Base-by-base conservation (phyloP, 129 eudicot species). In the Saussurea involucrata region DNA sequence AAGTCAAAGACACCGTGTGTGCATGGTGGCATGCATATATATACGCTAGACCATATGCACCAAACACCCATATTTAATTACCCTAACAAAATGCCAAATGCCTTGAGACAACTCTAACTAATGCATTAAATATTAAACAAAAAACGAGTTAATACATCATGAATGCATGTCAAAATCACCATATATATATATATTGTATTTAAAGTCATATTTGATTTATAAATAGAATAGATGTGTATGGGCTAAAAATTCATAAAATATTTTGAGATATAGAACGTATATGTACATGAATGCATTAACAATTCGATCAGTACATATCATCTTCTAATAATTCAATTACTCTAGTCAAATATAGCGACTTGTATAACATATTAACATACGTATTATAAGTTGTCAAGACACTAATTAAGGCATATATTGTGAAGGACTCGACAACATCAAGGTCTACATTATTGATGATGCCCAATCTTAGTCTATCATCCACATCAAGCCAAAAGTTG, bases 11-110 rank as follows among this genome's bases (percentile, higher is more conserved):
- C n/a, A 74, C 17, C 70, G 80, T 66, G 79, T 80, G 68, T 67
- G 75, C 49, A 55, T 74, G 71, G 79, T 80, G 84, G 80, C 80
- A 74, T n/a, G n/a, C n/a, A n/a, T n/a, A n/a, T n/a, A n/a, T 66
- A 36, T 74, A 68, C 63, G 11, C 65, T 37, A 53, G 20, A 40
- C 71, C 64, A 75, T 63, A 63, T 75, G 32, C 73, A 60, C 32
- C 75, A 68, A 55, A 11, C 15, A 37, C n/a, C 18, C 44, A 25
- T 34, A 33, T 78, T 76, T 76, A 68, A 77, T 44, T 53, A 33
- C 67, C 22, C 25, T 8, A 68, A 68, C n/a, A 18, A 27, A 77
- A 55, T n/a, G 63, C 29, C 81, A 29, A 29, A 53, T 46, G 32
- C 18, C 44, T 42, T 13, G 24, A 66, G 32, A 72, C 29, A 72